Conservation (phyloP, 768 basidiomycete species). For the Hortiboletus flavorubellus region DNA sequence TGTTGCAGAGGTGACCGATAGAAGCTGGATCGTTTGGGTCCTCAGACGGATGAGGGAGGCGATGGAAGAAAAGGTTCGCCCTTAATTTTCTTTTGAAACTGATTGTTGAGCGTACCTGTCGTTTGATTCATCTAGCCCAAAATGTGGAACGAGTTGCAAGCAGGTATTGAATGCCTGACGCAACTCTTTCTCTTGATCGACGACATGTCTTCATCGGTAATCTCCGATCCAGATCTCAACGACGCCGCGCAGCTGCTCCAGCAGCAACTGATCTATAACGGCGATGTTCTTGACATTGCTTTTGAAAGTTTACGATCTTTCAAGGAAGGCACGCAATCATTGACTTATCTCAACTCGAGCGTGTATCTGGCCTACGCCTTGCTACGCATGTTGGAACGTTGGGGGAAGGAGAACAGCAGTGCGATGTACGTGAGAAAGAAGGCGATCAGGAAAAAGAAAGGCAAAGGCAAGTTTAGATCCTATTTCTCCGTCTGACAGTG, state of each 20-base stretch:
- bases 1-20: conserved; percentile 82
- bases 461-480: conserved; percentile 41
- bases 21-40: conserved; percentile 88
- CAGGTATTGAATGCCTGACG: conserved; percentile 90
- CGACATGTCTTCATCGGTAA: conserved; percentile 58
- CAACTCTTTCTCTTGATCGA: conserved; percentile 90
- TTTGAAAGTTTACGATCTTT: conserved; percentile 74
- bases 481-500: conserved; percentile 15
- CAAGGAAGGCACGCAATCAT: conserved; percentile 73
- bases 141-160: conserved; percentile 90
- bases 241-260: conserved; percentile 82
- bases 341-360: conserved; percentile 84
- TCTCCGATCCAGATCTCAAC: conserved; percentile 41
- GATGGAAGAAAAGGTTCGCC: conserved; percentile 82
- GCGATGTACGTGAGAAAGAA: conserved; percentile 71
- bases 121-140: conserved; percentile 61
- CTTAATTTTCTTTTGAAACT: conserved; percentile 4
- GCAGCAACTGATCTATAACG: conserved; percentile 92
- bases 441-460: conserved; percentile 50
- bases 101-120: conserved; percentile 8
- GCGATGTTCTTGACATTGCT: conserved; percentile 87
- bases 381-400: conserved; percentile 86
- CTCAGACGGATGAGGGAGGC: conserved; percentile 84
- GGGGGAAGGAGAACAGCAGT: conserved; percentile 66
- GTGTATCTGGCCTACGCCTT: conserved; percentile 82